Percentiles rank a stretch among this genome's conserved stretches.
Conservation (phyloP, 176 grass and related monocot species). For the Chrysopogon serrulatus region DNA sequence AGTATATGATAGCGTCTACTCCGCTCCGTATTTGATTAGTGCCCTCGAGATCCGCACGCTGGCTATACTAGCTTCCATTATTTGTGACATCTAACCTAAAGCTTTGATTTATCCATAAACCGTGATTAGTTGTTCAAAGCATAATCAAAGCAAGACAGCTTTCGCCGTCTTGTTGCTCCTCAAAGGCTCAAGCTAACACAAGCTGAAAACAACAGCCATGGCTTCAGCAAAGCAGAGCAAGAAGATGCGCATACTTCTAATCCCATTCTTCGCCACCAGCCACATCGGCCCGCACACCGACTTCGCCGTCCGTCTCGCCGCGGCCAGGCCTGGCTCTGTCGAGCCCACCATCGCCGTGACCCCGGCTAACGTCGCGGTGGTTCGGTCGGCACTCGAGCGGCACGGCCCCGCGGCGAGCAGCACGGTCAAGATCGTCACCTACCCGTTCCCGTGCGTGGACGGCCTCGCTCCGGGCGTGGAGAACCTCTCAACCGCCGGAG, state of each 20-base stretch:
- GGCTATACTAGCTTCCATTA: too few species aligned
- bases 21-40: too few species aligned
- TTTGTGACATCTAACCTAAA: too few species aligned
- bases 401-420: too few species aligned
- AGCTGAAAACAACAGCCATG: background rate
- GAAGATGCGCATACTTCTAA: background rate
- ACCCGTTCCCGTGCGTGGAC: too few species aligned
- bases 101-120: too few species aligned
- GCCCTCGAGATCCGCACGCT: too few species aligned
- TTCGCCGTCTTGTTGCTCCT: background rate
- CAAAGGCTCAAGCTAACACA: background rate
- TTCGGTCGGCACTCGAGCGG: too few species aligned
- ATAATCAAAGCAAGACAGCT: background rate
- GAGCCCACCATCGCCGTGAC: conserved; percentile 21
- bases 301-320: background rate
- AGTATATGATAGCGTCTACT: too few species aligned
- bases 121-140: background rate
- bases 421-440: too few species aligned
- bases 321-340: background rate
- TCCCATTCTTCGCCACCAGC: conserved; percentile 26
- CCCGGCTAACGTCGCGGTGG: background rate
- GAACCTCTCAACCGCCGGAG: too few species aligned
- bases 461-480: too few species aligned
- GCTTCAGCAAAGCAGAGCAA: background rate
- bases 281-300: conserved; percentile 19